Percentiles rank a stretch among this genome's conserved stretches.
phyloP scores from a whole-genome alignment of 1,284 basidiomycete species.

The Laetiporus sulphureus region DNA sequence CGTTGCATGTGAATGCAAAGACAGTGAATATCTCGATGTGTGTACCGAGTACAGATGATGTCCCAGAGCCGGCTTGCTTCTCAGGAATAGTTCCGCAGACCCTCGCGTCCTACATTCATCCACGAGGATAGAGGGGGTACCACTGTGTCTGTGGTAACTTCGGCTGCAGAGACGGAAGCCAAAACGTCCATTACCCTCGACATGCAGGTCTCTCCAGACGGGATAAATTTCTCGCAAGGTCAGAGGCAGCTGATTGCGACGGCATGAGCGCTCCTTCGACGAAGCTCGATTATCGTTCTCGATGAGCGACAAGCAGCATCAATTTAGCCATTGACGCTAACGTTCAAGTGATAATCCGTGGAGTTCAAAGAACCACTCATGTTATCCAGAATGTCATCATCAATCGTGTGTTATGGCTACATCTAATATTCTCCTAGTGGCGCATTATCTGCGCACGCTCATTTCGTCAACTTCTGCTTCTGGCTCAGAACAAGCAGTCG shows the following conservation, averaged over 20 bases:
- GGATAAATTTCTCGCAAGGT: slow-evolving; percentile 81
- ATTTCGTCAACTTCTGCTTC: no score
- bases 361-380: slow-evolving; percentile 65
- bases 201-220: slow-evolving; percentile 72
- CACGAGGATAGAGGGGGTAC: slow-evolving; percentile 28
- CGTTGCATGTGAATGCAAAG: slow-evolving; percentile 64
- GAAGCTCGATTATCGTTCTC: slow-evolving; percentile 73
- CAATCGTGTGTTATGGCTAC: background rate
- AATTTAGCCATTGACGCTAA: slow-evolving; percentile 72
- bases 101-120: slow-evolving; percentile 43
- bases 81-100: slow-evolving; percentile 38
- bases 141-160: slow-evolving; percentile 29
- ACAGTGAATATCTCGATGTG: slow-evolving; percentile 69
- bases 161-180: slow-evolving; percentile 39
- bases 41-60: slow-evolving; percentile 58
- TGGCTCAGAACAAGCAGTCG: no score
- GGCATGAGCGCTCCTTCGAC: slow-evolving; percentile 70
- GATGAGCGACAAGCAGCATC: slow-evolving; percentile 81
- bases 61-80: slow-evolving; percentile 38
- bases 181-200: slow-evolving; percentile 58
- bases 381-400: slow-evolving; percentile 40
- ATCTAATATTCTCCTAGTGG: slow-evolving; percentile 31
- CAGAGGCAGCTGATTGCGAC: slow-evolving; percentile 80
- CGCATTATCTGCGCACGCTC: slow-evolving; percentile 70
- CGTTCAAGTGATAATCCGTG: slow-evolving; percentile 77